A percentile compares a stretch with the other conserved stretches of the same genome.
These are phyloP conservation scores for Tetraselmis striata DNA, from an alignment of 139 green algal species.

Conservation along the genomic window DNA sequence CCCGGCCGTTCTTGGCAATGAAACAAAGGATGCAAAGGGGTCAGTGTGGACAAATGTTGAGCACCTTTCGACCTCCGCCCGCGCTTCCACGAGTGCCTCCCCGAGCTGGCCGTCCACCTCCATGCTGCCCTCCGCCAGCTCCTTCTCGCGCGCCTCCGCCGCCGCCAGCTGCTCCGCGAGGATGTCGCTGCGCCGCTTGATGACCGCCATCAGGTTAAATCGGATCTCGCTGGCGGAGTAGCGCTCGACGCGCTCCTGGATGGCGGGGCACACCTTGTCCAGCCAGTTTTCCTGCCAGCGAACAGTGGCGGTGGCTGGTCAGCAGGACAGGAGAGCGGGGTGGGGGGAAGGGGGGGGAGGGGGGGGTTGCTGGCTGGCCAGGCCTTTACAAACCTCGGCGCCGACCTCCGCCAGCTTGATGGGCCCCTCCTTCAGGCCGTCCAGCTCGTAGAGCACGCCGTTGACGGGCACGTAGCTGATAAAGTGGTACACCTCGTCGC, in stretches of 20 bases:
- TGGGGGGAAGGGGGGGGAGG: background rate
- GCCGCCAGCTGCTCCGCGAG: conserved; percentile 25
- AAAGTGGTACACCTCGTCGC: conserved; percentile 77
- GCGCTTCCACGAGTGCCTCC: background rate
- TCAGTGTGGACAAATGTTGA: too few relatives aligned
- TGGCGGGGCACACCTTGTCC: conserved; percentile 21
- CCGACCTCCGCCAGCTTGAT: conserved; percentile 58
- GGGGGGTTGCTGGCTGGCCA: conserved; percentile 9
- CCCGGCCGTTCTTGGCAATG: too few relatives aligned
- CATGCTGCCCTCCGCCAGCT: background rate
- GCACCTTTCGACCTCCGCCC: background rate
- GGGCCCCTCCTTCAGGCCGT: conserved; percentile 91
- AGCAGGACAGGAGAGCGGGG: background rate
- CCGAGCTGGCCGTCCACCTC: background rate
- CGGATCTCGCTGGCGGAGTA: conserved; percentile 86
- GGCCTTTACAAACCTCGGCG: too few relatives aligned
- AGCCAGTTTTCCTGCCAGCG: conserved; percentile 69
- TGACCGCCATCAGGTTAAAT: conserved; percentile 97
- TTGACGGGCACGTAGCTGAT: conserved; percentile 75
- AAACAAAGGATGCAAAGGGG: too few relatives aligned
- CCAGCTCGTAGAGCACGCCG: conserved; percentile 87
- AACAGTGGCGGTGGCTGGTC: background rate
- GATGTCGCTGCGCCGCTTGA: conserved; percentile 46
- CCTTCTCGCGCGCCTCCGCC: background rate
- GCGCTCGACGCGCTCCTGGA: conserved; percentile 71